Percentiles rank a stretch among this genome's conserved stretches.
Evolutionary conservation across 148 eudicot genomes (phyloP).

Genomic region (Rhododendron mucronatum): DNA sequence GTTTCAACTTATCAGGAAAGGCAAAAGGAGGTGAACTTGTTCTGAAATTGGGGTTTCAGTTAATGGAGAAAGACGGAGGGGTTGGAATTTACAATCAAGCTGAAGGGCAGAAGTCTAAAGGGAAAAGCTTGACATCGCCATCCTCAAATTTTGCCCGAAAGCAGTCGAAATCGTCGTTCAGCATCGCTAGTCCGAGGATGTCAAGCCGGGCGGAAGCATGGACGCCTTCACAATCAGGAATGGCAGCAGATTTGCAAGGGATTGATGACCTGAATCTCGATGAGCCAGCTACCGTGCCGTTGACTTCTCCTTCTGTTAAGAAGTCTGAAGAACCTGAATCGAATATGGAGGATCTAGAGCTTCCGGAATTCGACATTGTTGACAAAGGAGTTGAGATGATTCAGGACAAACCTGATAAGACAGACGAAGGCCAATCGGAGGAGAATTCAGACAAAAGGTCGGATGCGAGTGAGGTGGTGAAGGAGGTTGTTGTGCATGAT

Average conservation of each 20-base stretch:
- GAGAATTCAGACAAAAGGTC: conserved; percentile 48
- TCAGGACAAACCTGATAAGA: conserved; percentile 23
- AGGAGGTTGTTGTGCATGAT: conserved; percentile 72
- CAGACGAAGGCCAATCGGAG: conserved; percentile 42
- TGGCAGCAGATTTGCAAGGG: conserved; percentile 44
- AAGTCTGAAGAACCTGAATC: conserved; percentile 39
- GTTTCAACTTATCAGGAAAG: conserved; percentile 67
- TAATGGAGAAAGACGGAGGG: conserved; percentile 96
- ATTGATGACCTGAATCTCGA: conserved; percentile 90
- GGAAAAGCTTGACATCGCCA: background rate
- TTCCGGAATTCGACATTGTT: conserved; percentile 77
- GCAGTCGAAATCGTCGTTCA: conserved; percentile 81
- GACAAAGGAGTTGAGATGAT: conserved; percentile 88
- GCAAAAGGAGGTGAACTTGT: conserved; percentile 86
- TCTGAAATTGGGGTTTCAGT: conserved; percentile 77
- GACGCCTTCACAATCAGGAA: conserved; percentile 65
- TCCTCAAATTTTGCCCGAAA: conserved; percentile 51
- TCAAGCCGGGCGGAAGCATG: conserved; percentile 47
- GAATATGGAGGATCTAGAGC: conserved; percentile 52
- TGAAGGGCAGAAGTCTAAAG: conserved; percentile 36
- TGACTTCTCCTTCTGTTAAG: conserved; percentile 27
- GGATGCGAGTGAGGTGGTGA: conserved; percentile 74
- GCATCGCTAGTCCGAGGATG: conserved; percentile 85
- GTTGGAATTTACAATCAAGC: conserved; percentile 53
- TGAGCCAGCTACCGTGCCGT: conserved; percentile 48